These are phyloP conservation scores for Anastatica hierochuntica DNA, from an alignment of 345 rosid genomes.

Conservation along the genomic window DNA sequence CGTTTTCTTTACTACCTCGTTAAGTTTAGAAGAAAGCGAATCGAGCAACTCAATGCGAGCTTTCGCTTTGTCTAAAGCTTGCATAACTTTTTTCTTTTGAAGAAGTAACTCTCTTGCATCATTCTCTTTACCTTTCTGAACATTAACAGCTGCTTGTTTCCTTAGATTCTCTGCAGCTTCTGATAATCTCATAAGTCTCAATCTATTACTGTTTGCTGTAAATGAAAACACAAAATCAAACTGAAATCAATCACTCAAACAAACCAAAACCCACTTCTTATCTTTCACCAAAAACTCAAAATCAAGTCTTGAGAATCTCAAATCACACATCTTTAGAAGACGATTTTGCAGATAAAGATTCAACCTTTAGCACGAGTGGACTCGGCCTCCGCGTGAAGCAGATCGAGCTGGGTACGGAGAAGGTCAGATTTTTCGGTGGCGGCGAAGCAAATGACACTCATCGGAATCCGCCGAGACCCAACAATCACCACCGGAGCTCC, in stretches of 20 bases:
- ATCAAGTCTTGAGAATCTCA: background rate
- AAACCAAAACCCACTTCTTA: no score
- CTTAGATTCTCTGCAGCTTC: slow-evolving; percentile 83
- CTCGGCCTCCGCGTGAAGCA: slow-evolving; percentile 64
- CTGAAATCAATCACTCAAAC: background rate
- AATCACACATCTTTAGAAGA: no score
- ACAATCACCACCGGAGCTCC: slow-evolving; percentile 20
- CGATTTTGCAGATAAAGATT: background rate
- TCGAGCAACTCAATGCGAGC: slow-evolving; percentile 65
- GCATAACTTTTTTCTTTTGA: slow-evolving; percentile 82
- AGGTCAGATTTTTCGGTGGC: slow-evolving; percentile 33
- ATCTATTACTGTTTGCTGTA: slow-evolving; percentile 62
- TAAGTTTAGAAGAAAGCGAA: slow-evolving; percentile 58
- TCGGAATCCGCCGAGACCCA: slow-evolving; percentile 1
- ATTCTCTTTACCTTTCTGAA: slow-evolving; percentile 56
- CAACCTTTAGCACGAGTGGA: slow-evolving; percentile 61
- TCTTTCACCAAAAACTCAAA: background rate
- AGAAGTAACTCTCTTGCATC: slow-evolving; percentile 70
- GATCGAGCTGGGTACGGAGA: slow-evolving; percentile 65
- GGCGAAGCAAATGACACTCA: slow-evolving; percentile 29
- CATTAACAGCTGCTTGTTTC: slow-evolving; percentile 55
- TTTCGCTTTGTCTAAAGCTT: slow-evolving; percentile 69
- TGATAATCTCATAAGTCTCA: slow-evolving; percentile 69
- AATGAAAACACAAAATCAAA: background rate
- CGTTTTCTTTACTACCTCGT: slow-evolving; percentile 44